Base-by-base conservation (phyloP, 306 rosid species). In the Purshia tridentata region DNA sequence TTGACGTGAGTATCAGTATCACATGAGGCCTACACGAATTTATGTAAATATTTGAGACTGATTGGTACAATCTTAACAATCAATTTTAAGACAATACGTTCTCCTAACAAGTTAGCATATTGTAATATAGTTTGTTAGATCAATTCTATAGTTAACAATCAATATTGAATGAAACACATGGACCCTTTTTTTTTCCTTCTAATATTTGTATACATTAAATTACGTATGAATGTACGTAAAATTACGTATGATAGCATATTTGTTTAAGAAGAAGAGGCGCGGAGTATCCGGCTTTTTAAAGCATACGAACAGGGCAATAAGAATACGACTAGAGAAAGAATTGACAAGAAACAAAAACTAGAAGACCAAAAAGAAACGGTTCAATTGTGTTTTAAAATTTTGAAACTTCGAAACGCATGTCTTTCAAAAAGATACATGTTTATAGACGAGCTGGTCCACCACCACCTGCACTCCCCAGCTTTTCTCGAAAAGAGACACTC, bases 321-420 rank as follows among this genome's bases (percentile, higher is more conserved):
- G 13, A 67, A 66, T 66, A 46, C 1, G 52, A 66, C 52, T 18
- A 5, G 44, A 40, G 42, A 50, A 29, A n/a, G 41, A 58, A 58
- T 58, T 41, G 23, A 48, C 37, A 51, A 51, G 60, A 2, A 39
- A 52, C 73, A 53, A 6, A 53, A 18, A 23, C 56, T 3, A 1
- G 14, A 44, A 9, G 39, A 40, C 40, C 40, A 53, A 54, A 54
- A 40, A 70, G 1, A 42, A n/a, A 12, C 41, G 60, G 9, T 70
- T 5, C 4, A 45, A 12, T 19, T 53, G 35, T 9, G 35, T 42
- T 70, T 8, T 8, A 42, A 70, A 55, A 4, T 42, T 70, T 56
- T 22, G 11, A 71, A 71, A 40, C 22, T 56, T 15, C 45, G 54
- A 56, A 56, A 70, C 66, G 46, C 55, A 56, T 44, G 15, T 13